phyloP scores from a whole-genome alignment of 495 filamentous ascomycete genomes.

The Penicillium steckii region DNA sequence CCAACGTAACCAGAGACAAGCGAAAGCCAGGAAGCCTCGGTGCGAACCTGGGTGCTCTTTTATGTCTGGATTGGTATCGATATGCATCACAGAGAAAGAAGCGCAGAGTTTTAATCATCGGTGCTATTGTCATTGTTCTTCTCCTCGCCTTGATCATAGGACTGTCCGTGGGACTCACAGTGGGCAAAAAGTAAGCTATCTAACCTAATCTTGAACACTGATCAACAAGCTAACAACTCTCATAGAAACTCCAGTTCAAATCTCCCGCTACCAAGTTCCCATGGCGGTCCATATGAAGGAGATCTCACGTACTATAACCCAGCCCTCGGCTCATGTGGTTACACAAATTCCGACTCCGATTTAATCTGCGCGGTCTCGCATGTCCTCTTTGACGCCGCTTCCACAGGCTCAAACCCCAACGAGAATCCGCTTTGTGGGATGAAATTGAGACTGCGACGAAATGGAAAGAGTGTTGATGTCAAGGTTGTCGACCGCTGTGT shows the following conservation, averaged over 20 bases:
- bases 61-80: not conserved
- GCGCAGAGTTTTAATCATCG: constrained; percentile 28
- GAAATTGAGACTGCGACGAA: constrained; percentile 56
- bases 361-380: constrained; percentile 66
- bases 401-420: constrained; percentile 60
- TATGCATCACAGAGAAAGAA: constrained; percentile 7
- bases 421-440: constrained; percentile 67
- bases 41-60: not conserved
- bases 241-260: constrained; percentile 25
- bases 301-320: constrained; percentile 72
- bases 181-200: constrained; percentile 16
- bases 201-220: not conserved
- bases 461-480: constrained; percentile 59
- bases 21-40: not conserved
- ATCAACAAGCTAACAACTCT: not conserved
- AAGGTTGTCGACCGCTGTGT: constrained; percentile 74
- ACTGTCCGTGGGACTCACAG: constrained; percentile 51
- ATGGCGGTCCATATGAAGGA: constrained; percentile 53
- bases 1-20: not conserved
- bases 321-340: constrained; percentile 70
- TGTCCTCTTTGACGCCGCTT: constrained; percentile 62
- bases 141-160: constrained; percentile 55
- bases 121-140: constrained; percentile 13
- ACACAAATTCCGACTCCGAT: constrained; percentile 49
- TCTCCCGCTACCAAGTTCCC: constrained; percentile 56